phyloP scores from a whole-genome alignment of 2,329 filamentous ascomycete species.

The Ilyonectria destructans region DNA sequence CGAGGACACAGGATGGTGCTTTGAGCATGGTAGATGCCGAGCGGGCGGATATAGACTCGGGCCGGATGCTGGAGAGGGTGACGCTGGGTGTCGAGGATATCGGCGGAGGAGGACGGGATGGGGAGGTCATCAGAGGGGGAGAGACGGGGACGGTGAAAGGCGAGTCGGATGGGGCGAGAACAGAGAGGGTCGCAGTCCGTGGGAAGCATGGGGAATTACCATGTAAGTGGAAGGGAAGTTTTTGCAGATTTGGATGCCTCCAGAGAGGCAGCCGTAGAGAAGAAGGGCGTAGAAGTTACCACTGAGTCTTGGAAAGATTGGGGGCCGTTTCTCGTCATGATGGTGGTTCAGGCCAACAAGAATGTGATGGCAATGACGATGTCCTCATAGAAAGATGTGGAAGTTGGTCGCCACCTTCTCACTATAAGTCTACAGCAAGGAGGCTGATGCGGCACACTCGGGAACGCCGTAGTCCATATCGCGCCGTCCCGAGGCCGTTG shows the following conservation, averaged over 20 bases:
- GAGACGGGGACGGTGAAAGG: not conserved
- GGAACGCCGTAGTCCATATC: not conserved
- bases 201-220: conserved; percentile 39
- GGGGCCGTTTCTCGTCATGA: not conserved
- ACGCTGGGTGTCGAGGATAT: not conserved
- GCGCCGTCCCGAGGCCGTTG: not conserved
- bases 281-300: conserved; percentile 21
- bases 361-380: not conserved
- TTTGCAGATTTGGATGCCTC: not conserved
- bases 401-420: not conserved
- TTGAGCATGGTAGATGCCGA: conserved; percentile 32
- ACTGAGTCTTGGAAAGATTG: not conserved
- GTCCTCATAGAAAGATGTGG: not conserved
- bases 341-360: not conserved
- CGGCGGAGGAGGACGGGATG: not conserved
- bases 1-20: conserved; percentile 36
- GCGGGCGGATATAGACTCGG: conserved; percentile 9
- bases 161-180: conserved; percentile 36
- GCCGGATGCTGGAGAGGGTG: conserved; percentile 12
- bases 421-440: not conserved
- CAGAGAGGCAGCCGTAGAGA: conserved; percentile 1
- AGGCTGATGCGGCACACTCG: not conserved
- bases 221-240: conserved; percentile 20
- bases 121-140: not conserved
- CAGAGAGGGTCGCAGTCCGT: conserved; percentile 32